Evolutionary conservation across 2,329 filamentous ascomycete species (phyloP).

Genomic region (Tolypocladium nubicola): DNA sequence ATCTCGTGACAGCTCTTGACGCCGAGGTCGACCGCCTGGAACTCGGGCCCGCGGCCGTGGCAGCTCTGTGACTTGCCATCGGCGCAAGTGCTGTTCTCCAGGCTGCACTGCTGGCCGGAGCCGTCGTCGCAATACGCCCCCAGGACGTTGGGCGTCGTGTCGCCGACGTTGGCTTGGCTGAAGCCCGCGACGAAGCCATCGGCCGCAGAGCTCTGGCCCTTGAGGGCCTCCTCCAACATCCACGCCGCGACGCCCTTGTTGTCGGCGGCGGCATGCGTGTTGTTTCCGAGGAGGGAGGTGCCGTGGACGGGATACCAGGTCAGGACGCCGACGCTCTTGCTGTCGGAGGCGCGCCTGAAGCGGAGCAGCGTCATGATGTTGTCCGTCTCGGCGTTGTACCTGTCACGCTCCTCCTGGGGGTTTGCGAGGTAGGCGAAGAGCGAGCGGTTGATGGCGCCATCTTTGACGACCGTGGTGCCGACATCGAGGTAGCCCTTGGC

Average conservation of each 20-base stretch:
- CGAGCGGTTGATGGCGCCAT: constrained; percentile 83
- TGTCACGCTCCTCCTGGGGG: constrained; percentile 60
- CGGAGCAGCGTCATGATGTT: constrained; percentile 63
- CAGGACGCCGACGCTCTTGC: constrained; percentile 67
- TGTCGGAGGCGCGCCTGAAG: constrained; percentile 63
- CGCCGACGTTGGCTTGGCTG: constrained; percentile 83
- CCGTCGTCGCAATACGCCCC: constrained; percentile 88
- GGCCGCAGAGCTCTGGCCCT: constrained; percentile 41
- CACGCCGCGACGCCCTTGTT: constrained; percentile 92
- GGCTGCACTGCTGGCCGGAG: constrained; percentile 57
- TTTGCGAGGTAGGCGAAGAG: constrained; percentile 83
- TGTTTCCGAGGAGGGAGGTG: constrained; percentile 84
- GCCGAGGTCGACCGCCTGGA: constrained; percentile 57
- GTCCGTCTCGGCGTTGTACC: constrained; percentile 48
- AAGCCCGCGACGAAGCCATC: constrained; percentile 79
- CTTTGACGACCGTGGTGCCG: constrained; percentile 56
- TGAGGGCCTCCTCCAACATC: constrained; percentile 64
- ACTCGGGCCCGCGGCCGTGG: constrained; percentile 64
- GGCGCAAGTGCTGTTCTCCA: constrained; percentile 74
- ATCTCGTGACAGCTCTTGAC: constrained; percentile 68
- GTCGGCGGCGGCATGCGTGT: constrained; percentile 84
- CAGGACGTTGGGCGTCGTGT: constrained; percentile 78
- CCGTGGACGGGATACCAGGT: constrained; percentile 92
- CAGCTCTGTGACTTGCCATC: constrained; percentile 60
- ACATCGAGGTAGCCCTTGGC: constrained; percentile 55